Evolutionary conservation across 208 protist genomes (phyloP), one percentile per base, ranked within the genome.

Genomic region (Kentomonas sorsogonicus): DNA sequence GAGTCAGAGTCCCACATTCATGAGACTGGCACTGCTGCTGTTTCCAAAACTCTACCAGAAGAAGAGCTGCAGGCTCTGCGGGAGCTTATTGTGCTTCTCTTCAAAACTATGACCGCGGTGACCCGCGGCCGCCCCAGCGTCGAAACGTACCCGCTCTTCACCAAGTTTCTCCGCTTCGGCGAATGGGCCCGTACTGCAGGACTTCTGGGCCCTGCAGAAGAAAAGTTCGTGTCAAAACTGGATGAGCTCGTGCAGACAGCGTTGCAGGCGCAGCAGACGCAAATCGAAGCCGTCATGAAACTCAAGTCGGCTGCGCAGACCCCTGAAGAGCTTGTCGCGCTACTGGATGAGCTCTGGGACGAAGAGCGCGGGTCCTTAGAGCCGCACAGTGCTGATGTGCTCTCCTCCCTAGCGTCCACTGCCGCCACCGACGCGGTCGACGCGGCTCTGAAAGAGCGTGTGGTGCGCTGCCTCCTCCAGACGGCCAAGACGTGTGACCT

Each of bases 211-310:
- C 23, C n/a, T 30, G 55, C 9, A 2, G 69, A 83, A 33, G 38
- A 60, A 40, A 57, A 62, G 26, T 41, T 61, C 20, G 41, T 79
- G 5, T 27, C 46, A 4, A 48, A 60, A 20, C 61, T 94, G 13
- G 73, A 79, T 33, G 40, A 59, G 29, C 50, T 74, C 50, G 63
- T 59, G 9, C 63, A 83, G 52, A 60, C 53, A 11, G 74, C 74
- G 39, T 31, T 91, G 31, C 53, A 46, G 16, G 43, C 41, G 43
- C 79, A 86, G 46, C 72, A 79, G 16, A 69, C 53, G 38, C 83
- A 94, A 50, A 48, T 94, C 26, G 83, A 94, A 56, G 77, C 77
- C 11, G 87, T 94, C 11, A 75, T 91, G 50, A 62, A 61, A 41
- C 60, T 94, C 18, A 94, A 94, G 53, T 71, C 66, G 76, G 77